These are phyloP conservation scores for Lasiodiplodia sp. DNA, from an alignment of 2,329 filamentous ascomycete species.

Conservation along the genomic window DNA sequence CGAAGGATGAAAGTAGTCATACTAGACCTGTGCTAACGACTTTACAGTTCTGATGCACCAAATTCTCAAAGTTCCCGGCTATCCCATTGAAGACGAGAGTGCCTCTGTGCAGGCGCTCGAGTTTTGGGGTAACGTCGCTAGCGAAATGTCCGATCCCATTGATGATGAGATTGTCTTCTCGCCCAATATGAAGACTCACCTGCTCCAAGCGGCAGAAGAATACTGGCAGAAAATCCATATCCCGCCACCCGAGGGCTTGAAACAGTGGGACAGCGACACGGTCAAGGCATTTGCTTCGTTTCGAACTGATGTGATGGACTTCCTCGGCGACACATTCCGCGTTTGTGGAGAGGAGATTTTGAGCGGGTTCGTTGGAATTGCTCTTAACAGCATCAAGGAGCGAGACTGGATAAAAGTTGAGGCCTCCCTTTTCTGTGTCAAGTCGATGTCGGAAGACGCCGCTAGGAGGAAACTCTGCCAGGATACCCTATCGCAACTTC, in stretches of 20 bases:
- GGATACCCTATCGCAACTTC: slow-evolving; percentile 65
- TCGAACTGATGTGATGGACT: slow-evolving; percentile 79
- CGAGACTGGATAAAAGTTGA: slow-evolving; percentile 60
- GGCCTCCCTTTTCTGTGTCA: slow-evolving; percentile 67
- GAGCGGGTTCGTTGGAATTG: slow-evolving; percentile 55
- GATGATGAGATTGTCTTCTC: slow-evolving; percentile 45
- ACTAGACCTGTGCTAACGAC: background rate
- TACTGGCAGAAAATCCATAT: slow-evolving; percentile 75
- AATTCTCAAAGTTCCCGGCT: slow-evolving; percentile 70
- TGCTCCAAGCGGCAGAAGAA: slow-evolving; percentile 70
- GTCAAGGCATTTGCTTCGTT: slow-evolving; percentile 74
- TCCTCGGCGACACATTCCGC: slow-evolving; percentile 75
- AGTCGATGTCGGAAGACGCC: slow-evolving; percentile 71
- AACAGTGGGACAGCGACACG: slow-evolving; percentile 74
- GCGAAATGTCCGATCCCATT: slow-evolving; percentile 67
- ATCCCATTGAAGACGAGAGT: slow-evolving; percentile 75
- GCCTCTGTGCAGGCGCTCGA: slow-evolving; percentile 74
- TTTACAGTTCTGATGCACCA: slow-evolving; percentile 62
- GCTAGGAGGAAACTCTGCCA: slow-evolving; percentile 66
- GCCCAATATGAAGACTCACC: slow-evolving; percentile 64
- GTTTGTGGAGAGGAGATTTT: slow-evolving; percentile 56
- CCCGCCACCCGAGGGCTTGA: slow-evolving; percentile 64
- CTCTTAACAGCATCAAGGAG: slow-evolving; percentile 49
- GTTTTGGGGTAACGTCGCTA: slow-evolving; percentile 81
- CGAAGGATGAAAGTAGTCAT: background rate